Evolutionary conservation across 164 flowering plant genomes (phyloP).

Genomic region (Vitis amurensis): DNA sequence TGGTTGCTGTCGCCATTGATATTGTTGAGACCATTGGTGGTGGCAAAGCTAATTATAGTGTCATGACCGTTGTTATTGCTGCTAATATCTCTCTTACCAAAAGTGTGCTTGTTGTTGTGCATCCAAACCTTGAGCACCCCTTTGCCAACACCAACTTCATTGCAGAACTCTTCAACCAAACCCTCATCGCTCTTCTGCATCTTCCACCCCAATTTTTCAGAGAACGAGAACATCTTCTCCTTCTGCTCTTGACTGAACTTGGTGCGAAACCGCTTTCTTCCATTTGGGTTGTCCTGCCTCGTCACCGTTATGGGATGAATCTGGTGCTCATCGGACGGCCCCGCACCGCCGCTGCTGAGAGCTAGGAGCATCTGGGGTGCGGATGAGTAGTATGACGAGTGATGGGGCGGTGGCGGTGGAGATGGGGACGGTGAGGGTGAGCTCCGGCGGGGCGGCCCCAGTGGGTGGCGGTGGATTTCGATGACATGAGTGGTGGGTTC

Average conservation of each 20-base stretch:
- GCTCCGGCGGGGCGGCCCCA: background rate
- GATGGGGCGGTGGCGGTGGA: slow-evolving; percentile 26
- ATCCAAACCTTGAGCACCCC: slow-evolving; percentile 83
- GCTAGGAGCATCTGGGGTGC: slow-evolving; percentile 60
- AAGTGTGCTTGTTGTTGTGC: slow-evolving; percentile 69
- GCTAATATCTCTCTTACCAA: slow-evolving; percentile 30
- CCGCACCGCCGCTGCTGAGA: slow-evolving; percentile 32
- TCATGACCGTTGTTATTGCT: background rate
- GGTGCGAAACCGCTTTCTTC: slow-evolving; percentile 67
- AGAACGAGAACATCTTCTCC: slow-evolving; percentile 65
- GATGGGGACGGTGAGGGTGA: slow-evolving; percentile 27
- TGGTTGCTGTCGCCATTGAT: background rate
- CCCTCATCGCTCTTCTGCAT: slow-evolving; percentile 59
- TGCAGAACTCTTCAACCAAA: slow-evolving; percentile 56
- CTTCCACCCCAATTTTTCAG: slow-evolving; percentile 76
- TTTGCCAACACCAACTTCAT: slow-evolving; percentile 56
- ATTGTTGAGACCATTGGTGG: slow-evolving; percentile 1
- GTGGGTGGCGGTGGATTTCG: slow-evolving; percentile 12
- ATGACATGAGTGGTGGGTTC: slow-evolving; percentile 5
- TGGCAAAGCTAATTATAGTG: background rate
- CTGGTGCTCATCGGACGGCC: slow-evolving; percentile 2
- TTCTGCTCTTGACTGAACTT: slow-evolving; percentile 78
- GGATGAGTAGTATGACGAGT: slow-evolving; percentile 35
- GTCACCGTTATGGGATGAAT: slow-evolving; percentile 1
- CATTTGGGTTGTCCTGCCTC: slow-evolving; percentile 13